phyloP scores from a whole-genome alignment of 441 rosid genomes.

The Metrosideros polymorpha region DNA sequence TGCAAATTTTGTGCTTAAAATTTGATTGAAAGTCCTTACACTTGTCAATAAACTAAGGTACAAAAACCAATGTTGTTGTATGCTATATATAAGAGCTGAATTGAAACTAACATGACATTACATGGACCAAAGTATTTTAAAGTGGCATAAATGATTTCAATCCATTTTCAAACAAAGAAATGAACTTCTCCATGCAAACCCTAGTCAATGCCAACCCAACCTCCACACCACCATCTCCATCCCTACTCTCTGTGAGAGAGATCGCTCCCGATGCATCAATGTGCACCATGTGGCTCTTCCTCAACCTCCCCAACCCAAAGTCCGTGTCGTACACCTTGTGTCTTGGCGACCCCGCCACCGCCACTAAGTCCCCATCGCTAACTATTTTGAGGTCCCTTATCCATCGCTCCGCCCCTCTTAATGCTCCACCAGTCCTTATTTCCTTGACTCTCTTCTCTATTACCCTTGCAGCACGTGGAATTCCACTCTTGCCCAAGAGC shows the following conservation, averaged over 20 bases:
- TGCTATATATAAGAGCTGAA: neutral
- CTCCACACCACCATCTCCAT: neutral
- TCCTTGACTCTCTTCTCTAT: neutral
- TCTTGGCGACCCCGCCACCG: slow-evolving; percentile 3
- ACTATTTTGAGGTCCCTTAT: neutral
- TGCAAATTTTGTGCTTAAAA: too few species aligned
- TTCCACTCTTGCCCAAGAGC: neutral
- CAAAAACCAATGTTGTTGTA: too few species aligned
- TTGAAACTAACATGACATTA: neutral
- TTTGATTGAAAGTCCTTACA: neutral
- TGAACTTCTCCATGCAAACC: neutral
- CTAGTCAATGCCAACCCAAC: neutral
- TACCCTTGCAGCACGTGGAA: neutral
- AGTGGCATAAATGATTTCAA: neutral
- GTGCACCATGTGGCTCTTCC: slow-evolving; percentile 13
- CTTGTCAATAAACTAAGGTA: too few species aligned
- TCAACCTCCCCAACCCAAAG: slow-evolving; percentile 45
- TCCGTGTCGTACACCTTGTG: slow-evolving; percentile 23
- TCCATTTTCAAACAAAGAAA: neutral
- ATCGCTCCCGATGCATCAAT: neutral
- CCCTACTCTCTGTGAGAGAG: neutral
- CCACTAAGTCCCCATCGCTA: neutral
- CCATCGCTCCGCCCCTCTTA: neutral
- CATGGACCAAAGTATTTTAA: neutral
- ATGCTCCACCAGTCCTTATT: neutral